Base-by-base conservation (phyloP, 164 flowering plant genomes). In the Dillenia suffruticosa region DNA sequence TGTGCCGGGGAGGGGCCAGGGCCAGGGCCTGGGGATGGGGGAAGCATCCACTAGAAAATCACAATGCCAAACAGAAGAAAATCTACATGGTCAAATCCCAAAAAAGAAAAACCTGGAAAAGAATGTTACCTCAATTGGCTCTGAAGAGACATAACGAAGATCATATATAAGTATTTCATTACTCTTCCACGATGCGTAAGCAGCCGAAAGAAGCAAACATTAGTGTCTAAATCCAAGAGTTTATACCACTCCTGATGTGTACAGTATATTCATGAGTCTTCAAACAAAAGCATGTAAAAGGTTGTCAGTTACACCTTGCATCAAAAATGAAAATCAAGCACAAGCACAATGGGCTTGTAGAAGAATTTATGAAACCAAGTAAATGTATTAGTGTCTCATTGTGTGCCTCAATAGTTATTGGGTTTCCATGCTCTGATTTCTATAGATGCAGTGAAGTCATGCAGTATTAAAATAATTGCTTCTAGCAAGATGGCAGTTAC, bases 41-140 rank as follows among this genome's bases (percentile, higher is more conserved):
- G 40, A 6, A 32, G 40, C 40, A 32, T 32, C 40, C 40, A 4
- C 40, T 5, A 32, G 40, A 32, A 32, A 32, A 32, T 32, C 40
- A 32, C 0, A 32, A 32, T 32, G 40, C 40, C 6, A 32, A 32
- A 32, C 40, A 32, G 40, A 32, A 6, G 40, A 19, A 59, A 53
- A 43, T 13, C 26, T 51, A 1, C 10, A 32, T 9, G 12, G 9
- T 61, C 22, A 13, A 17, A 15, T 15, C 48, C 22, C 2, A 24
- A 19, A n/a, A 43, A 8, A 43, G 24, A 40, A 48, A 52, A 40
- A 61, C 11, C 9, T 46, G 43, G 46, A 63, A 54, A 46, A 66
- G 24, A 60, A 59, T 78, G 87, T 84, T 68, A 91, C 99, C 68
- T 81, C 83, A 63, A 74, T 64, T 46, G 99, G 96, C 59, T 82